A percentile compares a stretch with the other conserved stretches of the same genome.
Conservation (phyloP, 2,329 filamentous ascomycete genomes). For the Sporothrix curviconia region DNA sequence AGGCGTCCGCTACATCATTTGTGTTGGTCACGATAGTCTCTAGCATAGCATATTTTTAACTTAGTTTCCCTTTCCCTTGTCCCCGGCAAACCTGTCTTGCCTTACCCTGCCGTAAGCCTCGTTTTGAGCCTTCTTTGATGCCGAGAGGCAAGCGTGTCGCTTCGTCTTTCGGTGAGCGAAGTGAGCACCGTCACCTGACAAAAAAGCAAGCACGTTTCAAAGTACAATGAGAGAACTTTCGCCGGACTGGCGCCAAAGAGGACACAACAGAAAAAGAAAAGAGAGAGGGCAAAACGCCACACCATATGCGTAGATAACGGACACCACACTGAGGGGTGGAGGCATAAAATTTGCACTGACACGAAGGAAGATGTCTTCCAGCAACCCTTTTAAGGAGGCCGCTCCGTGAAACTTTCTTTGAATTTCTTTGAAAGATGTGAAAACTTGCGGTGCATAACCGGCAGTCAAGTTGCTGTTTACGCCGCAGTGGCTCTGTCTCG, state of each 20-base stretch:
- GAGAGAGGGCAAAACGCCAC: background rate
- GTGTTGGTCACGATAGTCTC: background rate
- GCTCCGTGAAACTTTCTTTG: too few relatives aligned
- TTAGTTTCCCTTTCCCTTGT: background rate
- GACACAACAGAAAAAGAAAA: background rate
- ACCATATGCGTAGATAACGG: background rate
- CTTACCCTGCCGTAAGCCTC: background rate
- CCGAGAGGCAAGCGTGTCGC: background rate
- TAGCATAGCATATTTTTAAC: background rate
- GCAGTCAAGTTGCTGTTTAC: background rate
- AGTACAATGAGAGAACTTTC: too few relatives aligned
- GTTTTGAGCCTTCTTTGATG: background rate
- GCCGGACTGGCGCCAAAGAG: too few relatives aligned
- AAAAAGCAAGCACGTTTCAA: constrained; percentile 1
- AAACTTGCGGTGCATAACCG: background rate
- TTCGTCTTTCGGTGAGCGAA: background rate
- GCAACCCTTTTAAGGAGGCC: too few relatives aligned
- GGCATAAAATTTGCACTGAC: too few relatives aligned
- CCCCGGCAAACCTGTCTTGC: background rate
- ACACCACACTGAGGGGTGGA: background rate
- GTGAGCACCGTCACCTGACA: background rate
- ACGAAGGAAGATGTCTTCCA: background rate
- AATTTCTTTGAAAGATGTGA: too few relatives aligned
- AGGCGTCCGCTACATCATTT: too few relatives aligned
- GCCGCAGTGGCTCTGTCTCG: background rate